phyloP scores from a whole-genome alignment of 2,329 filamentous ascomycete species.

The Blastomyces silverae region DNA sequence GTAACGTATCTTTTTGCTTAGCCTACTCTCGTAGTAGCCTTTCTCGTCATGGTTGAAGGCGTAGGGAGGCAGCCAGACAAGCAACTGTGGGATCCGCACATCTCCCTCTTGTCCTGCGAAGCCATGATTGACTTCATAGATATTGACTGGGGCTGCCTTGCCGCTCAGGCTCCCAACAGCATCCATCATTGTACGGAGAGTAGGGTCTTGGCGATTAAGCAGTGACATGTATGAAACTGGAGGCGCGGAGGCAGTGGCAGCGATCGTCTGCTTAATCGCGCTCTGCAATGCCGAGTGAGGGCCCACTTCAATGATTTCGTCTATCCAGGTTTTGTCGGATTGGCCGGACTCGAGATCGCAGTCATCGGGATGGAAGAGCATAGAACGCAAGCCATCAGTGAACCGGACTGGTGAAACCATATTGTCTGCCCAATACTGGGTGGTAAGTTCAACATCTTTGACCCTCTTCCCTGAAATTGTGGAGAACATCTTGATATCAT shows the following conservation, averaged over 20 bases:
- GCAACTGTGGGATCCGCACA: slow-evolving; percentile 16
- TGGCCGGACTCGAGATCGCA: neutral
- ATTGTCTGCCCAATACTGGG: slow-evolving; percentile 22
- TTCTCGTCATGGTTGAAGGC: slow-evolving; percentile 28
- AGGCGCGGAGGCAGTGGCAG: neutral
- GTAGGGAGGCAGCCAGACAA: slow-evolving; percentile 29
- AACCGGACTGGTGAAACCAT: slow-evolving; percentile 22
- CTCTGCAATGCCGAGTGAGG: slow-evolving; percentile 14
- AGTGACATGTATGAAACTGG: slow-evolving; percentile 23
- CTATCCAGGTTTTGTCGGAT: slow-evolving; percentile 5
- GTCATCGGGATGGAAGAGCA: slow-evolving; percentile 13
- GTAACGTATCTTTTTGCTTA: slow-evolving; percentile 26
- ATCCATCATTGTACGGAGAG: slow-evolving; percentile 21
- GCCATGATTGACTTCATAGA: slow-evolving; percentile 26
- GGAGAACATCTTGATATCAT: slow-evolving; percentile 18
- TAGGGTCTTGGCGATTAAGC: slow-evolving; percentile 26
- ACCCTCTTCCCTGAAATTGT: slow-evolving; percentile 19
- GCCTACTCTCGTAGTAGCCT: slow-evolving; percentile 26
- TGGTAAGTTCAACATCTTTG: slow-evolving; percentile 10
- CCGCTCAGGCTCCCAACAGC: slow-evolving; percentile 23
- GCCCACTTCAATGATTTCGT: slow-evolving; percentile 15
- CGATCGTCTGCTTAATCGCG: slow-evolving; percentile 14
- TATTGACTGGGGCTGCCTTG: slow-evolving; percentile 23
- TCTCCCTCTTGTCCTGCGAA: neutral
- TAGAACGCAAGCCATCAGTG: slow-evolving; percentile 13